Conservation (phyloP, 805 yeast species). For the Cyberlindnera bimundalis region DNA sequence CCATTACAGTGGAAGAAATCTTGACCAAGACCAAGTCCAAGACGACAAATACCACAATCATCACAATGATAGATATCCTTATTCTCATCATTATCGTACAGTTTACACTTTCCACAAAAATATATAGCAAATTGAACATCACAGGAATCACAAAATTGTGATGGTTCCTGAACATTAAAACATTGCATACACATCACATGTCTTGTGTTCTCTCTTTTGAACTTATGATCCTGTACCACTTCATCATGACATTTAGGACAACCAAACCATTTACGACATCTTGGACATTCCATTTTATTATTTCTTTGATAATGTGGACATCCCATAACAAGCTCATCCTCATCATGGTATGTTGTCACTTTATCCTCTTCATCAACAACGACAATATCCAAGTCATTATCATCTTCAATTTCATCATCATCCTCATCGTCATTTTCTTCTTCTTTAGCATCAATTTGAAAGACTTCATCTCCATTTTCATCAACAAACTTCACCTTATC, state of each 20-base stretch:
- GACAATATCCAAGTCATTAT: slow-evolving; percentile 25
- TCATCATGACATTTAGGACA: slow-evolving; percentile 87
- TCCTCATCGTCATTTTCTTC: slow-evolving; percentile 15
- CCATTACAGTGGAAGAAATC: slow-evolving; percentile 90
- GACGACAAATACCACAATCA: slow-evolving; percentile 87
- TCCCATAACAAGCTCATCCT: slow-evolving; percentile 51
- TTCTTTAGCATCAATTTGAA: slow-evolving; percentile 25
- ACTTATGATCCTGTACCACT: slow-evolving; percentile 49
- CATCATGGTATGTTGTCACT: slow-evolving; percentile 45
- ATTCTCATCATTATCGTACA: slow-evolving; percentile 76
- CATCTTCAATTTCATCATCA: slow-evolving; percentile 8
- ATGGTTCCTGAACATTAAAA: slow-evolving; percentile 68
- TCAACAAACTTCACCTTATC: slow-evolving; percentile 40
- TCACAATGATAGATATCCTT: slow-evolving; percentile 90
- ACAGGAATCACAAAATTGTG: slow-evolving; percentile 67
- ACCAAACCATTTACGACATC: slow-evolving; percentile 69
- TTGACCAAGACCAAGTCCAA: slow-evolving; percentile 83
- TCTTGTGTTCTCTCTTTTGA: slow-evolving; percentile 54
- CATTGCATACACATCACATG: slow-evolving; percentile 83
- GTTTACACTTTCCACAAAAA: slow-evolving; percentile 71
- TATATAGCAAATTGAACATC: slow-evolving; percentile 65
- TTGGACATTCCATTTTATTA: slow-evolving; percentile 79
- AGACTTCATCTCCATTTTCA: slow-evolving; percentile 25
- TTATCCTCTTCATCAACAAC: slow-evolving; percentile 46
- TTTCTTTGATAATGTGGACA: slow-evolving; percentile 81